Evolutionary conservation across 345 rosid species (phyloP).

Genomic region (Noccaea caerulescens): DNA sequence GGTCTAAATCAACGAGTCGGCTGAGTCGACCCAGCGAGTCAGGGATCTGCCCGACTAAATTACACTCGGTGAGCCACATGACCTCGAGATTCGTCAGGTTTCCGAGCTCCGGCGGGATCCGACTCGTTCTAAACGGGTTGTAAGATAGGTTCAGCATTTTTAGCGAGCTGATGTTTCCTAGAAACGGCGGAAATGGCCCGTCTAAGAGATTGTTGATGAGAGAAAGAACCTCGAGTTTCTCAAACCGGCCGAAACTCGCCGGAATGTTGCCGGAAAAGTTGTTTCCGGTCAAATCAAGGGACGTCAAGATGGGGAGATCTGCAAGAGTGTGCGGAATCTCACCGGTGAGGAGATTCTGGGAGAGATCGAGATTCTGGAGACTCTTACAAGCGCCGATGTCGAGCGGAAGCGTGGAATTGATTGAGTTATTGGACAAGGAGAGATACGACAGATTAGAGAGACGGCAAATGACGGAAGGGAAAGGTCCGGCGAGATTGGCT

Average conservation of each 20-base stretch:
- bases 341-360: constrained; percentile 83
- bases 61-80: constrained; percentile 91
- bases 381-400: constrained; percentile 61
- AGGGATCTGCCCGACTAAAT: constrained; percentile 80
- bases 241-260: constrained; percentile 61
- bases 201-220: constrained; percentile 76
- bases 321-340: constrained; percentile 61
- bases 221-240: constrained; percentile 79
- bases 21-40: constrained; percentile 76
- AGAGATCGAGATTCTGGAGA: constrained; percentile 73
- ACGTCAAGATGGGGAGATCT: constrained; percentile 55
- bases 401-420: constrained; percentile 65
- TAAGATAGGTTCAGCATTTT: constrained; percentile 84
- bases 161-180: constrained; percentile 69
- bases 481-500: constrained; percentile 67
- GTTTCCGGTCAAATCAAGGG: constrained; percentile 77
- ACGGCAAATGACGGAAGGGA: constrained; percentile 72
- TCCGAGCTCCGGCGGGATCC: constrained; percentile 86
- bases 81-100: constrained; percentile 78
- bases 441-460: constrained; percentile 61
- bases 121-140: constrained; percentile 78
- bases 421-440: constrained; percentile 63
- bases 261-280: constrained; percentile 93
- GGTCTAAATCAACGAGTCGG: constrained; percentile 77
- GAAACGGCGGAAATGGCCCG: constrained; percentile 64